phyloP scores from a whole-genome alignment of 2,329 filamentous ascomycete genomes.

The Colletotrichum australisinense region DNA sequence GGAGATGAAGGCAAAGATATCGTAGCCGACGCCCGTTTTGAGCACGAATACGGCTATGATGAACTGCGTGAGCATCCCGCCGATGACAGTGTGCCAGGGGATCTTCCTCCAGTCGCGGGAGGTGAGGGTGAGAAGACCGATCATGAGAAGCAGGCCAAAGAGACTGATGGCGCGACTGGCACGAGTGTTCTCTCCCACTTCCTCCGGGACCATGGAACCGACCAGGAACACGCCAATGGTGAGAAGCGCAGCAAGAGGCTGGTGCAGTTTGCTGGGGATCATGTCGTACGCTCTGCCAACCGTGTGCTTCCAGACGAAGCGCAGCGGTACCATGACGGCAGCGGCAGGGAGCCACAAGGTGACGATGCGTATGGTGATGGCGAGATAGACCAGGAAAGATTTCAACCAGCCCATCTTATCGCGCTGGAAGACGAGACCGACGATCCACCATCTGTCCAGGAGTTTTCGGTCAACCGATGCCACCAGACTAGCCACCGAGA shows the following conservation, averaged over 20 bases:
- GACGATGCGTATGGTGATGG: constrained; percentile 70
- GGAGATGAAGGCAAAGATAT: constrained; percentile 82
- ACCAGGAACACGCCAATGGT: constrained; percentile 27
- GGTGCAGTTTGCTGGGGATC: constrained; percentile 24
- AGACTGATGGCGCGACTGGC: constrained; percentile 28
- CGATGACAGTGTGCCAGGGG: constrained; percentile 32
- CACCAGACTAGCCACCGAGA: not conserved
- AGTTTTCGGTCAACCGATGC: not conserved
- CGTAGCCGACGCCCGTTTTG: constrained; percentile 48
- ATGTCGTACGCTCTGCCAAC: constrained; percentile 16
- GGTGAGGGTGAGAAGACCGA: constrained; percentile 21
- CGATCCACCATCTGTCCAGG: constrained; percentile 29
- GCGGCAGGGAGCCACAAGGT: constrained; percentile 30
- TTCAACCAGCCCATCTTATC: constrained; percentile 65
- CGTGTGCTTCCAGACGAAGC: constrained; percentile 19
- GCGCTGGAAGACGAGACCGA: constrained; percentile 31
- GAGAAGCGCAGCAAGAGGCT: constrained; percentile 22
- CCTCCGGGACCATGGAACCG: constrained; percentile 26
- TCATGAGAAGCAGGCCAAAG: constrained; percentile 27
- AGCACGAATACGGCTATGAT: constrained; percentile 29
- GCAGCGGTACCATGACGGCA: constrained; percentile 26
- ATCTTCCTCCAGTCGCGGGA: constrained; percentile 32
- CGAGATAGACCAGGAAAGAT: constrained; percentile 74
- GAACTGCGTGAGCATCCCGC: constrained; percentile 31
- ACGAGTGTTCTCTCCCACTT: constrained; percentile 26